Base-by-base conservation (phyloP, 2,329 filamentous ascomycete genomes). In the Scytalidium sp. region DNA sequence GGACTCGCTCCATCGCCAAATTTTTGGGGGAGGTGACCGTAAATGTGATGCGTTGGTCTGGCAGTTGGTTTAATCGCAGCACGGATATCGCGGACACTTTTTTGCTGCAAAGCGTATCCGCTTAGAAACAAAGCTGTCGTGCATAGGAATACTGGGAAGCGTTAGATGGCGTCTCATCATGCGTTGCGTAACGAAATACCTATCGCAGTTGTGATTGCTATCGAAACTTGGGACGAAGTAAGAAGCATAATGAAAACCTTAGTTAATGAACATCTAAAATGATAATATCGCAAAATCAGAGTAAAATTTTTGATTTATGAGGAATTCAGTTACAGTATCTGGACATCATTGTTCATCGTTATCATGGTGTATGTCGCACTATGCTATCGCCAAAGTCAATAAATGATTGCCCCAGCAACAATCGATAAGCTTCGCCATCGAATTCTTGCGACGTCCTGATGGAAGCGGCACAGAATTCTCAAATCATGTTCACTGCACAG, bases 61-160 rank as follows among this genome's bases (percentile, higher is more conserved):
- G 60, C 50, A 46, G 62, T 56, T 4, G 64, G 64, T 49, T 61
- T 61, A 60, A 96, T 85, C 17, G 88, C 88, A 49, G 77, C 74
- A 60, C 93, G 88, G 25, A 97, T 78, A 59, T 86, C 85, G 54
- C 80, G 81, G 3, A 96, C 81, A 1, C 90, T 94, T 60, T 90
- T 83, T 68, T 97, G 92, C 63, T 97, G 92, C 47, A 96, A 79
- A 3, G 85, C 80, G 67, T 95, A 96, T 61, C 92, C 92, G 46
- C 88, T 90, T 25, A 96, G 76, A 67, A 97, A 97, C 21, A 97
- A 83, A 3, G 91, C 81, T 32, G 85, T 68, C 3, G 91, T 96
- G 69, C 90, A 96, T 21, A 88, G 66, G 55, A 89, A 73, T 51
- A 96, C 87, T 85, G 51, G 23, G 15, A 25, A 36, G 36, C 25